Evolutionary conservation across 2,329 filamentous ascomycete species (phyloP).

Genomic region (Sclerotiophoma versabilis): DNA sequence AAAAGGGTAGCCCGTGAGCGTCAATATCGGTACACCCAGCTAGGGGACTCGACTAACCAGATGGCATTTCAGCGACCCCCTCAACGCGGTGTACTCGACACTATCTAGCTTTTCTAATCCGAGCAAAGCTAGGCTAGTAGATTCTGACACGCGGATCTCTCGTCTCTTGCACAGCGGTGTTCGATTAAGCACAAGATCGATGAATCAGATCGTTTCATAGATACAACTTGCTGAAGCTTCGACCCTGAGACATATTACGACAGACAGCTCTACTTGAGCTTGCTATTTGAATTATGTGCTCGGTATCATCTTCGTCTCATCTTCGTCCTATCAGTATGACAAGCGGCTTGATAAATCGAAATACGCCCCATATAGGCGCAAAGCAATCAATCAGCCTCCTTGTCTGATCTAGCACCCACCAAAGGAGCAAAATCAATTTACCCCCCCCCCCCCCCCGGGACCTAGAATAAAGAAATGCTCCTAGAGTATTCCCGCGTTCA

Average conservation of each 20-base stretch:
- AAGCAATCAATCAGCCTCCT: too few relatives aligned
- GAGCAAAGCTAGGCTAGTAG: slow-evolving; percentile 52
- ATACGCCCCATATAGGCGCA: too few relatives aligned
- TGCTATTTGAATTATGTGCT: background rate
- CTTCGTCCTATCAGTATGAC: background rate
- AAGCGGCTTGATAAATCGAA: too few relatives aligned
- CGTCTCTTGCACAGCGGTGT: slow-evolving; percentile 15
- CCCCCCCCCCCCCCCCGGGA: too few relatives aligned
- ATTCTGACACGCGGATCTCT: slow-evolving; percentile 52
- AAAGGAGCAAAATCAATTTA: too few relatives aligned
- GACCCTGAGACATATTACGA: slow-evolving; percentile 11
- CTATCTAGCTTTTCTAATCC: slow-evolving; percentile 57
- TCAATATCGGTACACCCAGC: background rate
- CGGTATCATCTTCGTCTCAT: slow-evolving; percentile 1
- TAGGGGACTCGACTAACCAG: slow-evolving; percentile 34
- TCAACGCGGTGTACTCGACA: slow-evolving; percentile 59
- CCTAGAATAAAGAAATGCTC: too few relatives aligned
- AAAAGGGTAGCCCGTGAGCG: slow-evolving; percentile 52
- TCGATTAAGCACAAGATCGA: slow-evolving; percentile 52
- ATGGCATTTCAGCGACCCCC: slow-evolving; percentile 57
- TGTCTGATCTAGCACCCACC: too few relatives aligned
- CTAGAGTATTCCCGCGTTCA: too few relatives aligned
- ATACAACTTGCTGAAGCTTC: slow-evolving; percentile 42
- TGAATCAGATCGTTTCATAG: slow-evolving; percentile 50
- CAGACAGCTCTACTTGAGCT: slow-evolving; percentile 8